Conservation (phyloP, 2,329 filamentous ascomycete species). For the Xylariomycetidae sp. region DNA sequence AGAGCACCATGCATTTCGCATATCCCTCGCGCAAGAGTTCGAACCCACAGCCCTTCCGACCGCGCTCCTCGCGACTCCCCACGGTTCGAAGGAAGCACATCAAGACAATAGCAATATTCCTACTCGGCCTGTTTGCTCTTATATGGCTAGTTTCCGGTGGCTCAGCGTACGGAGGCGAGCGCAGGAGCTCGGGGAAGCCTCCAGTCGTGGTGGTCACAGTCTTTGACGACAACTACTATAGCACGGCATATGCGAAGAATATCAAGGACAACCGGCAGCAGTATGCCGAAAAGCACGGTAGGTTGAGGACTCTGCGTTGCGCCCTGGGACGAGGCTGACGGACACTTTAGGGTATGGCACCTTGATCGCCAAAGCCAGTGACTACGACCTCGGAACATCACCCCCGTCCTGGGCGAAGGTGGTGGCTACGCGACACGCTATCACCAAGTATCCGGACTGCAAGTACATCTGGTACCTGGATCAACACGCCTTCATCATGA, state of each 20-base stretch:
- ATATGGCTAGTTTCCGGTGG: constrained; percentile 52
- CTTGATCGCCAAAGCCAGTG: constrained; percentile 70
- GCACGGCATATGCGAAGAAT: constrained; percentile 61
- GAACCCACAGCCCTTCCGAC: constrained; percentile 64
- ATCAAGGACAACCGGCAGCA: constrained; percentile 76
- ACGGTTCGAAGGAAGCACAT: constrained; percentile 56
- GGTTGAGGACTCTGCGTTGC: not conserved
- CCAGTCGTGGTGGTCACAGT: constrained; percentile 78
- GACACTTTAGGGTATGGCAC: constrained; percentile 65
- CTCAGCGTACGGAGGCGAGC: constrained; percentile 23
- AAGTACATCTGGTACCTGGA: constrained; percentile 86
- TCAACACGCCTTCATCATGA: constrained; percentile 82
- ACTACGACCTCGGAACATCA: constrained; percentile 63
- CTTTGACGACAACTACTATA: constrained; percentile 61
- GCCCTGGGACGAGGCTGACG: constrained; percentile 1
- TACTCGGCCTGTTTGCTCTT: constrained; percentile 48
- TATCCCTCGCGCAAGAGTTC: constrained; percentile 81
- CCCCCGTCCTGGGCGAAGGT: constrained; percentile 68
- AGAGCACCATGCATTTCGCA: constrained; percentile 75
- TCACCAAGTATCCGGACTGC: constrained; percentile 70
- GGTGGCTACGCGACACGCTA: constrained; percentile 81
- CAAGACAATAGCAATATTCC: constrained; percentile 50
- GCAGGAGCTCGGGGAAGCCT: constrained; percentile 44
- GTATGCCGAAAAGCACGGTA: constrained; percentile 85
- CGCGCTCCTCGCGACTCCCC: constrained; percentile 50